Conservation (phyloP, 1,139 yeast species). For the Lodderomyces orthopsilosis region DNA sequence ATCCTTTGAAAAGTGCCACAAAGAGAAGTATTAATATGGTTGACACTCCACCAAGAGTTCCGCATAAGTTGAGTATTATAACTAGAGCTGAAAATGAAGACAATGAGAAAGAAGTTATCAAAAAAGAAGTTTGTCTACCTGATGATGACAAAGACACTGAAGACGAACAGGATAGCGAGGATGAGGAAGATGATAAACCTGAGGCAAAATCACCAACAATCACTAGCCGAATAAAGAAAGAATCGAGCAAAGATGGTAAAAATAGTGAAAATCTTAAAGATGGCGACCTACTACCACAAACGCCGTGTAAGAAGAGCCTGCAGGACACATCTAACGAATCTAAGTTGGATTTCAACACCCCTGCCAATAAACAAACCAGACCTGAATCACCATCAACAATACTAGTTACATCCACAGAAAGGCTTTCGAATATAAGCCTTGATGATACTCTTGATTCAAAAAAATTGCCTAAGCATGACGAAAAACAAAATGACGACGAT, state of each 20-base stretch:
- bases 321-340: conserved; percentile 25
- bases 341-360: conserved; percentile 23
- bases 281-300: conserved; percentile 18
- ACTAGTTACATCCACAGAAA: conserved; percentile 19
- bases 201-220: conserved; percentile 63
- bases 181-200: conserved; percentile 5
- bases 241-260: conserved; percentile 4
- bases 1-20: conserved; percentile 22
- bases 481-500: neutral
- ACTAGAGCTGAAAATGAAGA: conserved; percentile 18
- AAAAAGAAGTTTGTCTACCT: conserved; percentile 8
- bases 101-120: conserved; percentile 8
- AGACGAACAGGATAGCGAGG: conserved; percentile 6
- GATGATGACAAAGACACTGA: conserved; percentile 12
- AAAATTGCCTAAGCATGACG: conserved; percentile 1
- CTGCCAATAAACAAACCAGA: conserved; percentile 19
- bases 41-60: conserved; percentile 44
- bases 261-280: conserved; percentile 3
- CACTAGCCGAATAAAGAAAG: conserved; percentile 70
- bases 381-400: conserved; percentile 36
- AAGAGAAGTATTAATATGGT: conserved; percentile 37
- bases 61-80: conserved; percentile 31
- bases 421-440: conserved; percentile 15
- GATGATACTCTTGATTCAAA: conserved; percentile 5
- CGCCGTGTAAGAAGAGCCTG: conserved; percentile 31